phyloP scores from a whole-genome alignment of 257 asterid genomes.

The Lavandula angustifolia region DNA sequence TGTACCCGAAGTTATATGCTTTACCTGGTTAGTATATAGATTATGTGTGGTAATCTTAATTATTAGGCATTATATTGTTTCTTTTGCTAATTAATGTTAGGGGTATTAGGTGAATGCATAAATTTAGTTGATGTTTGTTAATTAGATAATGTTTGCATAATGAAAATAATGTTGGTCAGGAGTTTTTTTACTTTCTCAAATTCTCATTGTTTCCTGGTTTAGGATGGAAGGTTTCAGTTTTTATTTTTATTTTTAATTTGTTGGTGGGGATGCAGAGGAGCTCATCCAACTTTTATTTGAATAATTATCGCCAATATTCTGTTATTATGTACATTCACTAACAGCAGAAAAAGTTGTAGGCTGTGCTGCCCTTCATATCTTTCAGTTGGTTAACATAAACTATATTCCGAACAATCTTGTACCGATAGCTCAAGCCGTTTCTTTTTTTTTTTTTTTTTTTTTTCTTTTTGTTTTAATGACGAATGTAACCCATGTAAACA shows the following conservation, averaged over 20 bases:
- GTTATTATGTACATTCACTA: background rate
- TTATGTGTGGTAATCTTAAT: background rate
- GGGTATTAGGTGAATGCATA: constrained; percentile 20
- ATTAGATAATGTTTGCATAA: constrained; percentile 18
- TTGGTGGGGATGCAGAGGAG: constrained; percentile 8
- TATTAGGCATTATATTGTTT: constrained; percentile 4
- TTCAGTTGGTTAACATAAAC: background rate
- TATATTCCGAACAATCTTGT: background rate
- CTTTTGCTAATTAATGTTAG: constrained; percentile 7
- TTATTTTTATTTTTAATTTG: background rate
- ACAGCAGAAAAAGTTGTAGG: background rate
- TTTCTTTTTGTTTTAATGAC: no score
- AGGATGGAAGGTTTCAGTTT: no score
- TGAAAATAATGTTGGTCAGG: background rate
- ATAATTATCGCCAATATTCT: background rate
- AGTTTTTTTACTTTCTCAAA: background rate
- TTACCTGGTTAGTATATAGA: constrained; percentile 24
- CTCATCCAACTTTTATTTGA: background rate
- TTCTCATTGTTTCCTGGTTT: background rate
- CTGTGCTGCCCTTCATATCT: background rate
- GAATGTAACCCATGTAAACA: no score
- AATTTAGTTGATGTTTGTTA: constrained; percentile 21
- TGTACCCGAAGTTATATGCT: constrained; percentile 40
- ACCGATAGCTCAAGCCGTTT: background rate
- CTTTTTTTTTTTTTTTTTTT: background rate